These are phyloP conservation scores for Diophrys appendiculata DNA, from an alignment of 73 alveolate genomes.

Conservation along the genomic window DNA sequence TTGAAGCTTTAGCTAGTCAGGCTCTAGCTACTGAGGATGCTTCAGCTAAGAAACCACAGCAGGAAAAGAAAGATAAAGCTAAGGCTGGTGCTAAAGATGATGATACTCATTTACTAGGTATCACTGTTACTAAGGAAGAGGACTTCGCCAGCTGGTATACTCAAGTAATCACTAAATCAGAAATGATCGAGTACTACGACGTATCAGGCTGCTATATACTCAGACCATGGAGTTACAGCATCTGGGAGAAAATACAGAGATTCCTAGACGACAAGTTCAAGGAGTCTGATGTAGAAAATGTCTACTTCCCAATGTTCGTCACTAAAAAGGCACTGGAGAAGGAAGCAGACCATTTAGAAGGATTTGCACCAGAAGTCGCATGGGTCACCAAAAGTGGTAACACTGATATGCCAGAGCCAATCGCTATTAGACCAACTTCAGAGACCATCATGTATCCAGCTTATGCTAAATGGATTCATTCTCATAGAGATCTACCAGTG, in stretches of 20 bases:
- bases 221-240: constrained; percentile 97
- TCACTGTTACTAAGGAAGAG: constrained; percentile 81
- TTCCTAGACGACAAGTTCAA: constrained; percentile 91
- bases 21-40: constrained; percentile 41
- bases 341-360: constrained; percentile 98
- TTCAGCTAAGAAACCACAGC: constrained; percentile 61
- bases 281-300: constrained; percentile 89
- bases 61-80: constrained; percentile 67
- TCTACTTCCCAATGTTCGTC: constrained; percentile 99
- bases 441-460: constrained; percentile 99
- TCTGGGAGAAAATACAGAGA: constrained; percentile 96
- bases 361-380: constrained; percentile 99
- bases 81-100: constrained; percentile 68
- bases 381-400: constrained; percentile 99
- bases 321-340: constrained; percentile 93
- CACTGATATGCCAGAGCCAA: constrained; percentile 91
- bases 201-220: constrained; percentile 98
- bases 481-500: constrained; percentile 99
- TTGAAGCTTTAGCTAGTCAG: constrained; percentile 22
- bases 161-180: constrained; percentile 96
- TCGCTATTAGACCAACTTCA: constrained; percentile 99
- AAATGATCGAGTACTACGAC: constrained; percentile 99
- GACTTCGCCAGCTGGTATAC: constrained; percentile 96
- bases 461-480: constrained; percentile 97
- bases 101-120: constrained; percentile 72